Evolutionary conservation across 1,284 basidiomycete species (phyloP), one percentile per base, ranked within the genome.

Genomic region (Phlebopus sp.): DNA sequence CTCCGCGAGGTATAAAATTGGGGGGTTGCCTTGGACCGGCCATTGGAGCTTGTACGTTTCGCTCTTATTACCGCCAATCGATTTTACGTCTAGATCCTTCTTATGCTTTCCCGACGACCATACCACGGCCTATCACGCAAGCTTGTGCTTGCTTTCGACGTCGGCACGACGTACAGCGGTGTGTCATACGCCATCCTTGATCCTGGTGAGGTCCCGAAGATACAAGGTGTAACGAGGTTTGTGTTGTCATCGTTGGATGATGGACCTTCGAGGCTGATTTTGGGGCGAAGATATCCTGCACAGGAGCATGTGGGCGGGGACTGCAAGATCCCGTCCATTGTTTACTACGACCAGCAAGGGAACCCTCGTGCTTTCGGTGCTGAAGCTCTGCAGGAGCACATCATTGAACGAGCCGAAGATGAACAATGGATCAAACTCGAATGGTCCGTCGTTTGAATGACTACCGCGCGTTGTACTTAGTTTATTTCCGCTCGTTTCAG

Each of bases 301-400:
- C 72, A 75, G 49, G 68, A 71, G 38, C 63, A 71, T 49, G 62
- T 63, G 4, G 66, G 66, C 4, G 67, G 72, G 2, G 66, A 78
- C 43, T 74, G 70, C 6, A 82, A 82, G 59, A 78, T 82, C 23
- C 81, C 80, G 5, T 75, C 78, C 0, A 65, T 81, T 21, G 60
- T 82, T 11, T 81, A 73, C 53, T 83, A 83, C 55, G 73, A 76
- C 51, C 55, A 56, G n/a, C 51, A 64, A 5, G 79, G 79, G 0
- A 58, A 54, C 0, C 68, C 76, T 14, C 63, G 69, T 39, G 77
- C 77, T 4, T 69, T 72, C 32, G 81, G 81, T 13, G 78, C 79
- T 7, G 78, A 82, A 54, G 76, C 78, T 1, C 58, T 67, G n/a
- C 62, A 66, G 15, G 73, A 76, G 31, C 67, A 64, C 17, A 64